Evolutionary conservation across 768 basidiomycete genomes (phyloP), one percentile per base, ranked within the genome.

Genomic region (Cystofilobasidium capitatum): DNA sequence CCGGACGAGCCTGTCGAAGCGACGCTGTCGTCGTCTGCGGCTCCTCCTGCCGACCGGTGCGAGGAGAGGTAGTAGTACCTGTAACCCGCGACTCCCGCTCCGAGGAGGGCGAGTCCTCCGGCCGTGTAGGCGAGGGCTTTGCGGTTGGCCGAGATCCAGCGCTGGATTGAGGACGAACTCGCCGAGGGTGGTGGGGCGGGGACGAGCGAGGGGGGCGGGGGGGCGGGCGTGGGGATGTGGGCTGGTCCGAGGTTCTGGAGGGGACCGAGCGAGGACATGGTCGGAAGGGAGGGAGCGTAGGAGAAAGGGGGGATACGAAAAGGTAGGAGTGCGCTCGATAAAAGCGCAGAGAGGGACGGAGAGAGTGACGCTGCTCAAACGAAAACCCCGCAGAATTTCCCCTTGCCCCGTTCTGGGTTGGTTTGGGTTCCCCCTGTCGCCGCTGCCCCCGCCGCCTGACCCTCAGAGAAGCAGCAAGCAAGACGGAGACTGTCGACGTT

Each of bases 221-320:
- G 24, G 14, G 26, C 8, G 3, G 59, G 59, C 13, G 40, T 45
- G 7, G 59, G 59, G 31, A 45, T 26, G 44, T 40, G 59, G 40
- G 44, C 59, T 29, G 59, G 59, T 16, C 59, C 59, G 59, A 61
- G 36, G 59, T 61, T 61, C 26, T 61, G 59, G 40, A 61, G 2
- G 29, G 59, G 59, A 20, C 59, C 59, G 39, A 61, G 59, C 6
- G 59, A 61, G 31, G 59, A 61, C 59, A 61, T 61, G 62, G 31
- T 63, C 6, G 62, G 22, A 54, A 29, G 31, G 9, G 40, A 14
- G 44, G 36, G n/a, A 13, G 29, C 4, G 49, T 13, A 5, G 29
- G 44, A 31, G 4, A 22, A 44, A 36, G 36, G 1, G 24, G 7
- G 35, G 40, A 22, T 8, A n/a, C n/a, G n/a, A n/a, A n/a, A n/a